These are phyloP conservation scores for Aurinia saxatilis DNA, from an alignment of 345 rosid genomes.

Conservation along the genomic window DNA sequence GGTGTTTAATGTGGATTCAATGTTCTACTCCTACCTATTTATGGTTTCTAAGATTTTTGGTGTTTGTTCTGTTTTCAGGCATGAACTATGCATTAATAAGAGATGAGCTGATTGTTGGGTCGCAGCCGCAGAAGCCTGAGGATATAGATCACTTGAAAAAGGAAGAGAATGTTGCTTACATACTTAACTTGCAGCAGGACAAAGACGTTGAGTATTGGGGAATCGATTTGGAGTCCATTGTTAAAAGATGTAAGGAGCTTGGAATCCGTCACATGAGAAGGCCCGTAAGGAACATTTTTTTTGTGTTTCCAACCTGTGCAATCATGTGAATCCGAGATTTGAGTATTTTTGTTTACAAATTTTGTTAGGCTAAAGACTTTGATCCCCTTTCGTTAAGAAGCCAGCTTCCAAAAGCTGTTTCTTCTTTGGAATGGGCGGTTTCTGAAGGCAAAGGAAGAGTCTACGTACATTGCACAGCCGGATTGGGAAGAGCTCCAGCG, in stretches of 20 bases:
- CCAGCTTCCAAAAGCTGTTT: constrained; percentile 72
- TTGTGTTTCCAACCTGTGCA: not conserved
- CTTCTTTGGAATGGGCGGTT: constrained; percentile 79
- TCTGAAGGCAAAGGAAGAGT: constrained; percentile 73
- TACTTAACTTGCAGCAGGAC: constrained; percentile 88
- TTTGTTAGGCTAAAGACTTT: constrained; percentile 64
- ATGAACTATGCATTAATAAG: constrained; percentile 85
- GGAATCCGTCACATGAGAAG: constrained; percentile 79
- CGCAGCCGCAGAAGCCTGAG: constrained; percentile 84
- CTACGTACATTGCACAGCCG: constrained; percentile 90
- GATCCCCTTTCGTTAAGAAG: constrained; percentile 80
- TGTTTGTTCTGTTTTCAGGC: constrained; percentile 42
- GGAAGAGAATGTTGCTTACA: constrained; percentile 75
- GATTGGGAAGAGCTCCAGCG: constrained; percentile 95
- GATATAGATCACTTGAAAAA: constrained; percentile 71
- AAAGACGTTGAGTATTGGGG: constrained; percentile 82
- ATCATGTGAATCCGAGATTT: not conserved
- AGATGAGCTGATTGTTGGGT: constrained; percentile 74
- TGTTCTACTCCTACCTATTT: not conserved
- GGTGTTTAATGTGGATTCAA: not conserved
- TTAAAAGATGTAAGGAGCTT: constrained; percentile 42
- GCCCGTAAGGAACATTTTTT: constrained; percentile 51
- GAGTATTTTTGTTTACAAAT: not conserved
- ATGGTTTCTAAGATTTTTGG: constrained; percentile 1
- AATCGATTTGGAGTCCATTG: constrained; percentile 51